phyloP scores from a whole-genome alignment of 2,329 filamentous ascomycete species.

The Ustilaginoidea virens region DNA sequence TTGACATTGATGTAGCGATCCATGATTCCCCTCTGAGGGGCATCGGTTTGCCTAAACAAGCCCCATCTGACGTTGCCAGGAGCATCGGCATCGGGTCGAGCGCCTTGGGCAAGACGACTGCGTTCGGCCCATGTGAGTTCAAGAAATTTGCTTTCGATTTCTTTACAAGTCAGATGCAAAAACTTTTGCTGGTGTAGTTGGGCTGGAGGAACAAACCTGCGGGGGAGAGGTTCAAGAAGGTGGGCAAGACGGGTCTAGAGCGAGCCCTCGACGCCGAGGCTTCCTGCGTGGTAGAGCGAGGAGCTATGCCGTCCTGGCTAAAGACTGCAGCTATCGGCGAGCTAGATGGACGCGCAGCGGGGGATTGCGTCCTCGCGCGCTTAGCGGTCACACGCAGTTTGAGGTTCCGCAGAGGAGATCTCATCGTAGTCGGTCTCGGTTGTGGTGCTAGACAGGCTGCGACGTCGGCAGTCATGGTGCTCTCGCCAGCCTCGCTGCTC shows the following conservation, averaged over 20 bases:
- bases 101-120: constrained; percentile 25
- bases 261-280: constrained; percentile 2
- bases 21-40: constrained; percentile 22
- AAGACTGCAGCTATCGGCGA: constrained; percentile 18
- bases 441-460: constrained; percentile 6
- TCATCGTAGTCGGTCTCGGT: constrained; percentile 13
- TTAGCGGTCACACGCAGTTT: constrained; percentile 29
- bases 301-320: constrained; percentile 19
- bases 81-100: constrained; percentile 18
- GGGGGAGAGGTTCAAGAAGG: constrained; percentile 21
- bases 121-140: constrained; percentile 40
- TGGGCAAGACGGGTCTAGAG: constrained; percentile 17
- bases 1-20: constrained; percentile 87
- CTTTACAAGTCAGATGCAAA: constrained; percentile 13
- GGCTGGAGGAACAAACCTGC: constrained; percentile 23
- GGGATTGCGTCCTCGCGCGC: constrained; percentile 28
- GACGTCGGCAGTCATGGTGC: constrained; percentile 2
- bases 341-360: constrained; percentile 14
- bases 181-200: too few species aligned
- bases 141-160: constrained; percentile 33
- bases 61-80: constrained; percentile 21
- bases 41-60: constrained; percentile 18
- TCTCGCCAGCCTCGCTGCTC: constrained; percentile 13
- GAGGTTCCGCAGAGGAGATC: constrained; percentile 27
- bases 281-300: constrained; percentile 10